Evolutionary conservation across 1,139 yeast genomes (phyloP).

Genomic region (Hyphopichia wangnamkhiaoensis): DNA sequence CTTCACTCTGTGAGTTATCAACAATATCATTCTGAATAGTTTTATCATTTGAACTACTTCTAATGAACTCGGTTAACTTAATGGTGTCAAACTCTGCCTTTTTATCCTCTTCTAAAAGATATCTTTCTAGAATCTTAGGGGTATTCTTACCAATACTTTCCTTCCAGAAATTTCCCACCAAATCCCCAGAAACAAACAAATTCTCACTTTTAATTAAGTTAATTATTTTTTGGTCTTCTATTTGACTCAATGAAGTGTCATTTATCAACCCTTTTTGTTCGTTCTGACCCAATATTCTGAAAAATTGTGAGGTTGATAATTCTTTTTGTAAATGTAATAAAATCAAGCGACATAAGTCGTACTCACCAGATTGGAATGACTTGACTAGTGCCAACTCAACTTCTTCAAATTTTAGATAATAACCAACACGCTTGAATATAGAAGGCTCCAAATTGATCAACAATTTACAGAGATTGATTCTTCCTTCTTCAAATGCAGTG

Average conservation of each 20-base stretch:
- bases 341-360: slow-evolving; percentile 63
- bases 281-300: slow-evolving; percentile 42
- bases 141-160: slow-evolving; percentile 30
- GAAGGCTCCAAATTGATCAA: slow-evolving; percentile 71
- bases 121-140: slow-evolving; percentile 27
- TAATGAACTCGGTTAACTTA: slow-evolving; percentile 19
- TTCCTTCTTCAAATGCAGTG: slow-evolving; percentile 82
- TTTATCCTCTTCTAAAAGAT: slow-evolving; percentile 36
- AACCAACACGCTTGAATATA: slow-evolving; percentile 59
- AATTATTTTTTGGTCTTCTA: slow-evolving; percentile 12
- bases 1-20: slow-evolving; percentile 5
- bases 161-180: slow-evolving; percentile 46
- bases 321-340: slow-evolving; percentile 50
- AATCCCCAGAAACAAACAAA: slow-evolving; percentile 36
- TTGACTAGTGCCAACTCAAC: slow-evolving; percentile 68
- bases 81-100: slow-evolving; percentile 22
- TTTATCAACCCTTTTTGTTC: slow-evolving; percentile 24
- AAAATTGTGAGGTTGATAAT: slow-evolving; percentile 41
- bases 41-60: not conserved
- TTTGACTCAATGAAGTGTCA: slow-evolving; percentile 15
- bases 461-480: slow-evolving; percentile 64
- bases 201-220: slow-evolving; percentile 12
- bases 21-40: not conserved
- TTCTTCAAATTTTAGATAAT: slow-evolving; percentile 72
- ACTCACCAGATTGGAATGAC: slow-evolving; percentile 66